Evolutionary conservation across 2,329 filamentous ascomycete genomes (phyloP), one percentile per base, ranked within the genome.

Genomic region (Clarireedia monteithiana): DNA sequence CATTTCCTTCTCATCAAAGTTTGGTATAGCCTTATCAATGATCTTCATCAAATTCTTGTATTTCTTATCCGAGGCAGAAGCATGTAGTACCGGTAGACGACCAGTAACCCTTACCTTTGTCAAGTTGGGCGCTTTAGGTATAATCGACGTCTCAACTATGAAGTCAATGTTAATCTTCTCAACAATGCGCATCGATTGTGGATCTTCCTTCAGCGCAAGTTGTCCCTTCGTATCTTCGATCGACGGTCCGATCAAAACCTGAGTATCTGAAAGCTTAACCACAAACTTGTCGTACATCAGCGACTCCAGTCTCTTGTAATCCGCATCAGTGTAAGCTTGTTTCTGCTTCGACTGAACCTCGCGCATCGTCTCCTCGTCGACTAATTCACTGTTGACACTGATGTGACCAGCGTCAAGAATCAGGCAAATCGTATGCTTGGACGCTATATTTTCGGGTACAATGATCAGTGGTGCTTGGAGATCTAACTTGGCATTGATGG

Each of bases 151-250:
- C 69, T 96, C 91, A n/a, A 99, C 83, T 10, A 91, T 84, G 69
- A 99, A 97, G 69, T 97, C 89, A 64, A 99, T 88, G 63, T 96
- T 99, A 75, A 99, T 99, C 62, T 89, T 85, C 70, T 99, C 92
- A 38, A 99, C 89, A 54, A 99, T 84, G 68, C 97, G 92, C 62
- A 95, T 79, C 60, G 85, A 85, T 56, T 85, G 86, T 1, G 79
- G 77, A 6, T 86, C 81, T 26, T 86, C 82, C 60, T 82, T 81
- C 27, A 83, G 77, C 12, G 81, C 79, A 3, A 99, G 77, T 64
- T 96, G 90, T 4, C 84, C 79, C 68, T 92, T 94, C 0, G 95
- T 94, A 62, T 89, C 88, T 53, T 95, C 86, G 48, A 99, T 89
- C 0, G 92, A 95, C 0, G 91, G 91, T 0, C 94, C 94, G 60